Base-by-base conservation (phyloP, 2,329 filamentous ascomycete species). In the Colletotrichum sp. region DNA sequence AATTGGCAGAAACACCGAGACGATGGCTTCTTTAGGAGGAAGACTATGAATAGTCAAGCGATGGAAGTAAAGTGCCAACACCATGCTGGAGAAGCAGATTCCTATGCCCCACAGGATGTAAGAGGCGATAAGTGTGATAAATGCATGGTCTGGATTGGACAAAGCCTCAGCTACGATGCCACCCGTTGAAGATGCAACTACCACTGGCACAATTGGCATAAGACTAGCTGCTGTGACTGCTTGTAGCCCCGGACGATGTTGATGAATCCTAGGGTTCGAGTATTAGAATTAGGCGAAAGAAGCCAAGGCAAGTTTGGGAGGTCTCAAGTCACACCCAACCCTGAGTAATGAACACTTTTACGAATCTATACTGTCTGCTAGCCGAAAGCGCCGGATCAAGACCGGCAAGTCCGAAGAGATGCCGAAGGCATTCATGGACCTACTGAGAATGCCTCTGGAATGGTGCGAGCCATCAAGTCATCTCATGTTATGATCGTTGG, bases 61-160 rank as follows among this genome's bases (percentile, higher is more conserved):
- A 73, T 93, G 90, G 78, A 93, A 93, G 81, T 94, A 95, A 47
- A 94, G 88, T 13, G 90, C 90, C 31, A 94, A 83, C 24, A 93
- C 88, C 55, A 88, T 86, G 81, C 92, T 88, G 3, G 92, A 89
- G 65, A 94, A 85, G 38, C 81, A 81, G 77, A 84, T 86, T 6
- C 91, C 90, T 71, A 91, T 90, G 1, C 92, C 92, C 91, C 91
- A 94, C 76, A 94, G 88, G 18, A 94, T 84, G 79, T 94, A 95
- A 5, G 87, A 91, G 18, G 86, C 85, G n/a, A 93, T 83, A 27
- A 94, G 78, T 0, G 93, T 94, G 47, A 87, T 88, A 24, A 71
- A 69, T 9, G 70, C 64, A 43, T 75, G 70, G 15, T 43, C 24
- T 38, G 58, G 63, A 16, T 72, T 68, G n/a, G 64, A 38, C 11